Percentiles rank a stretch among this genome's conserved stretches.
Evolutionary conservation across 2,329 filamentous ascomycete species (phyloP).

Genomic region (Cadophora sp.): DNA sequence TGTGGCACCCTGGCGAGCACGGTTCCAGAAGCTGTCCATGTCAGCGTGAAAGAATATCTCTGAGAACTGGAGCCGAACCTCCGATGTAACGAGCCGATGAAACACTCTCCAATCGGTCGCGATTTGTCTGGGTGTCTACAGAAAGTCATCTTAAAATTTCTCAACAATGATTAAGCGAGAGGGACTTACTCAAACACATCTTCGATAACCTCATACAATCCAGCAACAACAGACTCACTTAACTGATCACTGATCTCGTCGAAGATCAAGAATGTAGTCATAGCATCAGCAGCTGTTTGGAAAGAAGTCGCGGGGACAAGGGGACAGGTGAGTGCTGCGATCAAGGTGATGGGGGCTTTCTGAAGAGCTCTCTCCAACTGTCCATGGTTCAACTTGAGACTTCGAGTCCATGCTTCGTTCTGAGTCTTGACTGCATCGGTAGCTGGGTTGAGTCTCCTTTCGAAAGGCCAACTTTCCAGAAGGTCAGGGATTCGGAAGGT

Average conservation of each 20-base stretch:
- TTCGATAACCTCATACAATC: background rate
- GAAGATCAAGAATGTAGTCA: constrained; percentile 2
- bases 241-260: constrained; percentile 1
- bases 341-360: background rate
- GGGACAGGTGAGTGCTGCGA: background rate
- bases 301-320: background rate
- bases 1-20: background rate
- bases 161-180: background rate
- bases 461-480: background rate
- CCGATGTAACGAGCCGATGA: background rate
- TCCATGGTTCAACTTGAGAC: background rate
- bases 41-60: background rate
- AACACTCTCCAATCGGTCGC: background rate
- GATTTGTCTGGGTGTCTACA: background rate
- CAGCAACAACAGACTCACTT: background rate
- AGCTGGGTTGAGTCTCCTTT: background rate
- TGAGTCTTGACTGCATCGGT: background rate
- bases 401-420: constrained; percentile 6
- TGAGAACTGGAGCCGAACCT: background rate
- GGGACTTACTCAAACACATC: background rate
- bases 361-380: background rate
- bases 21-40: background rate
- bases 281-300: background rate
- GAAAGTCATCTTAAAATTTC: background rate
- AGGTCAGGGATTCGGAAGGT: constrained; percentile 1